These are phyloP conservation scores for Cinnamomum chago DNA, from an alignment of 164 flowering plant genomes.

Conservation along the genomic window DNA sequence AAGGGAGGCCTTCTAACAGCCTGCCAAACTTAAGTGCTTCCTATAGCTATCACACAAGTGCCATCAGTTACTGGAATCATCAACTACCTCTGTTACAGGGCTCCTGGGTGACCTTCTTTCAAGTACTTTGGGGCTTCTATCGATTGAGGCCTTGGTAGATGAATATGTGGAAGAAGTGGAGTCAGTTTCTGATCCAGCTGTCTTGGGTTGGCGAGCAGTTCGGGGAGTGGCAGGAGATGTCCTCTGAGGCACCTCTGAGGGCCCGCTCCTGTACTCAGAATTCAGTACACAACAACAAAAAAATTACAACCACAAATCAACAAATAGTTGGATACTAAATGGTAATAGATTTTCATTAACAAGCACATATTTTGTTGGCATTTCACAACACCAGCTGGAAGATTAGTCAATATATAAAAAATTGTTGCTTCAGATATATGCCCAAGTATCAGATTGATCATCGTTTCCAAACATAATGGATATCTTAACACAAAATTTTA, in stretches of 20 bases:
- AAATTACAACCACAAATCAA: neutral
- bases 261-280: constrained; percentile 36
- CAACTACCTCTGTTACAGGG: constrained; percentile 51
- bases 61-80: neutral
- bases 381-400: neutral
- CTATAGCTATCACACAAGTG: too few relatives aligned
- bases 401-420: neutral
- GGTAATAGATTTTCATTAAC: neutral
- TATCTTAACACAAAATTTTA: too few relatives aligned
- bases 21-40: too few relatives aligned
- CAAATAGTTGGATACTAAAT: neutral
- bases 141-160: constrained; percentile 52
- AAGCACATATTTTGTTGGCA: neutral
- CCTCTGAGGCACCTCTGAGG: constrained; percentile 57
- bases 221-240: constrained; percentile 60
- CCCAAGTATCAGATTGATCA: too few relatives aligned
- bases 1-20: too few relatives aligned
- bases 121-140: constrained; percentile 60
- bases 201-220: constrained; percentile 56
- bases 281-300: neutral
- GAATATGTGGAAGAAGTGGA: constrained; percentile 42
- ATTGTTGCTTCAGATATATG: too few relatives aligned
- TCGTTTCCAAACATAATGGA: too few relatives aligned
- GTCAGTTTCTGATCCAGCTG: constrained; percentile 44
- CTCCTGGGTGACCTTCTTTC: constrained; percentile 78